A percentile compares a stretch with the other conserved stretches of the same genome.
phyloP scores from a whole-genome alignment of 2,329 filamentous ascomycete species.

The Stromatinia cepivora region DNA sequence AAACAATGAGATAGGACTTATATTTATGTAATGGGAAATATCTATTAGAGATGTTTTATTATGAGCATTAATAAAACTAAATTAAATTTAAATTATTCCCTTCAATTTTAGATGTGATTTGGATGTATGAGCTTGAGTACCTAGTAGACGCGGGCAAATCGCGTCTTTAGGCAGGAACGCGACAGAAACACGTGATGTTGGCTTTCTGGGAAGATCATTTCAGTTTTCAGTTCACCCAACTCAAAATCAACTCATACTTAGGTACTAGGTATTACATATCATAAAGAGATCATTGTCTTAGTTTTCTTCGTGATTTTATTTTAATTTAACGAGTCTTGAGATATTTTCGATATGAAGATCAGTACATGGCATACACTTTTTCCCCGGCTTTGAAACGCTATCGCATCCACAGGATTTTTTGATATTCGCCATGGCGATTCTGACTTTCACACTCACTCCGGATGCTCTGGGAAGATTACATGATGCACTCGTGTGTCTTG shows the following conservation, averaged over 20 bases:
- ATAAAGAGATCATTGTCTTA: background rate
- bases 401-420: background rate
- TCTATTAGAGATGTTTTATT: background rate
- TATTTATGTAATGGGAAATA: background rate
- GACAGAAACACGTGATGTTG: background rate
- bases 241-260: background rate
- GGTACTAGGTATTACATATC: background rate
- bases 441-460: conserved; percentile 72
- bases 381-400: background rate
- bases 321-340: too few relatives aligned
- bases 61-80: background rate
- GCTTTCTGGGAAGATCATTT: background rate
- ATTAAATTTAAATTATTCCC: background rate
- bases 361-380: background rate
- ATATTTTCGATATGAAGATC: background rate
- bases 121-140: background rate
- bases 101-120: background rate
- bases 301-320: background rate
- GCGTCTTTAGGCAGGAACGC: conserved; percentile 9
- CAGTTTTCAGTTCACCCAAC: background rate
- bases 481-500: conserved; percentile 71
- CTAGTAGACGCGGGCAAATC: conserved; percentile 6
- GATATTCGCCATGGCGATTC: conserved; percentile 53
- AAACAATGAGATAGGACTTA: background rate
- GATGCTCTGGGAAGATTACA: conserved; percentile 70